Percentiles rank a stretch among this genome's conserved stretches.
phyloP scores from a whole-genome alignment of 2,329 filamentous ascomycete species.

The Sclerotinia nivalis region DNA sequence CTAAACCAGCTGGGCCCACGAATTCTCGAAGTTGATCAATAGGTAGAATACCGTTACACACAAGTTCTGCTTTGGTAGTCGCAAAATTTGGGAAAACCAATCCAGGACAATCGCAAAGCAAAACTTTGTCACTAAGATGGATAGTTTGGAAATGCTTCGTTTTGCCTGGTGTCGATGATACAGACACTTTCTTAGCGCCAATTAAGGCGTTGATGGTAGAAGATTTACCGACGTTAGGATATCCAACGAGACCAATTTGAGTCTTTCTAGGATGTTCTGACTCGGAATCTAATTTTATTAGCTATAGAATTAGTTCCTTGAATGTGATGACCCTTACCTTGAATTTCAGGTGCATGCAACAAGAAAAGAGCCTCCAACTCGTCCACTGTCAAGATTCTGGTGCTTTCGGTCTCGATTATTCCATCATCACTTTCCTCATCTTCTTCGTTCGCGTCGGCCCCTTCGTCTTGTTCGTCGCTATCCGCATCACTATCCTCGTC shows the following conservation, averaged over 20 bases:
- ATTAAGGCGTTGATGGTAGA: constrained; percentile 99
- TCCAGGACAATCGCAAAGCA: constrained; percentile 97
- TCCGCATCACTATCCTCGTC: constrained; percentile 29
- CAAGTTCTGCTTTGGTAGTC: constrained; percentile 91
- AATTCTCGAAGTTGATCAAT: constrained; percentile 96
- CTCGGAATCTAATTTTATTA: constrained; percentile 44
- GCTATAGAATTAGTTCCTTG: constrained; percentile 23
- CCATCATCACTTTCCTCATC: constrained; percentile 41
- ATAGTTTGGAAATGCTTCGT: constrained; percentile 99
- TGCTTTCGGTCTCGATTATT: constrained; percentile 48
- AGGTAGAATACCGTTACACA: constrained; percentile 90
- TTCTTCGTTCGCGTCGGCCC: constrained; percentile 37
- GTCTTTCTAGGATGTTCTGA: constrained; percentile 63
- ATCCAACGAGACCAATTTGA: constrained; percentile 90
- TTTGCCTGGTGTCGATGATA: constrained; percentile 95
- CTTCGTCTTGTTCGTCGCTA: constrained; percentile 37
- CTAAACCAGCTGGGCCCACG: constrained; percentile 79
- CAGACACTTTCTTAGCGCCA: constrained; percentile 96
- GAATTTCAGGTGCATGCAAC: constrained; percentile 64
- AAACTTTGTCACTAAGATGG: constrained; percentile 82
- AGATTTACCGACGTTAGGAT: constrained; percentile 98
- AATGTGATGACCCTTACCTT: constrained; percentile 46
- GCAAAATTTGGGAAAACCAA: constrained; percentile 98
- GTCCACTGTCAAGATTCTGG: constrained; percentile 85
- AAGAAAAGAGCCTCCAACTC: constrained; percentile 90